Percentiles rank a stretch among this genome's conserved stretches.
Evolutionary conservation across 1,139 yeast genomes (phyloP).

Genomic region (Magnusiomyces ingens): DNA sequence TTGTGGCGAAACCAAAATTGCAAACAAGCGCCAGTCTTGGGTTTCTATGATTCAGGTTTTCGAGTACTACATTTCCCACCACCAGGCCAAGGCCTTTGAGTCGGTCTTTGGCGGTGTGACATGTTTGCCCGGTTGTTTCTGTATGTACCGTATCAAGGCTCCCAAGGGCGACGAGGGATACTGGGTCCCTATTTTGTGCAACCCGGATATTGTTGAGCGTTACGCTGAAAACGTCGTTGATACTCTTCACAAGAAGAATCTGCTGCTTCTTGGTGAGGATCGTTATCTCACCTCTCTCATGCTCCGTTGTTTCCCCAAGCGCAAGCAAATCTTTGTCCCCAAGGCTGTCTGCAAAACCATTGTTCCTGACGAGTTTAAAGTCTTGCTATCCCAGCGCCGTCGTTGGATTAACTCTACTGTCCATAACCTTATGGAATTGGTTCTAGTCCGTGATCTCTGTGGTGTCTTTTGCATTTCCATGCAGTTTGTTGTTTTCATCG

Average conservation of each 20-base stretch:
- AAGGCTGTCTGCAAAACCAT: conserved; percentile 94
- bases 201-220: conserved; percentile 93
- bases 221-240: conserved; percentile 85
- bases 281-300: conserved; percentile 81
- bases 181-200: conserved; percentile 95
- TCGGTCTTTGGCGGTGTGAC: conserved; percentile 95
- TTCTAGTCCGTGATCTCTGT: conserved; percentile 82
- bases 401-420: conserved; percentile 98
- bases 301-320: conserved; percentile 87
- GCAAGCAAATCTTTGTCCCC: conserved; percentile 88
- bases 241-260: conserved; percentile 83
- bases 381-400: conserved; percentile 87
- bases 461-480: conserved; percentile 96
- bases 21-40: conserved; percentile 82
- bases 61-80: conserved; percentile 93
- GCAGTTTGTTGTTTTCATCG: conserved; percentile 89
- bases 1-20: conserved; percentile 95
- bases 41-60: conserved; percentile 94
- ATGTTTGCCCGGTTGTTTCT: conserved; percentile 96
- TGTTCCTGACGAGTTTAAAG: conserved; percentile 78
- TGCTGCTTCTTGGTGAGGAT: conserved; percentile 88
- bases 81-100: conserved; percentile 93
- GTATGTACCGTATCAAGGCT: conserved; percentile 89
- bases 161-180: conserved; percentile 87
- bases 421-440: conserved; percentile 88